Evolutionary conservation across 192 early-diverging fungal species (phyloP).

Genomic region (Backusella sp.): DNA sequence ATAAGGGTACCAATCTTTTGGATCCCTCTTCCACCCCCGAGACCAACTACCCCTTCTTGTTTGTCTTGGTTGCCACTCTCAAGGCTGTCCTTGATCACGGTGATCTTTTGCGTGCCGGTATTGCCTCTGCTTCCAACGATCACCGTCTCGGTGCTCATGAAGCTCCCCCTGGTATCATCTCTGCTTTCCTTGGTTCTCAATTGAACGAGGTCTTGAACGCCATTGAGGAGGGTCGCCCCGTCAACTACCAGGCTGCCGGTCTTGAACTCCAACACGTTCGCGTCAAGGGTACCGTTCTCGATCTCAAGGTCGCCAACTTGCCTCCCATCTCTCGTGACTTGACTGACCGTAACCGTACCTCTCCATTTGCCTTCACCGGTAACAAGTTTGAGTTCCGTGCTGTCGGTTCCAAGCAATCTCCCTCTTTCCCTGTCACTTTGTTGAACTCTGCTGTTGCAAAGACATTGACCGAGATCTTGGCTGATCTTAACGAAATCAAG

Average conservation of each 20-base stretch:
- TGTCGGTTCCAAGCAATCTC: constrained; percentile 97
- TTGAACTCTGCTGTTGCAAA: constrained; percentile 91
- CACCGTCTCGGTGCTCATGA: constrained; percentile 98
- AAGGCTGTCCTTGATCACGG: constrained; percentile 91
- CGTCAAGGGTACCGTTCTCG: constrained; percentile 93
- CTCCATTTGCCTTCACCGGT: constrained; percentile 98
- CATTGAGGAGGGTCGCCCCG: constrained; percentile 83
- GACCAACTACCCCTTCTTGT: constrained; percentile 96
- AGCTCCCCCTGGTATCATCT: constrained; percentile 97
- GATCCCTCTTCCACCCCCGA: constrained; percentile 93
- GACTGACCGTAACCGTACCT: constrained; percentile 99
- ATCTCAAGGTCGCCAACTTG: constrained; percentile 92
- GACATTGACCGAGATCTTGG: constrained; percentile 73
- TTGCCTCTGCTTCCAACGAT: constrained; percentile 95
- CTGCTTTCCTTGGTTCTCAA: constrained; percentile 97
- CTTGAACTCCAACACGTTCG: constrained; percentile 83
- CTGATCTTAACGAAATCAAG: constrained; percentile 74
- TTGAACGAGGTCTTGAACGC: constrained; percentile 93
- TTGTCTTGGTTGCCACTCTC: constrained; percentile 89
- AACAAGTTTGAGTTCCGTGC: constrained; percentile 99
- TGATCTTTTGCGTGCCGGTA: constrained; percentile 85
- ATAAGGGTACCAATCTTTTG: constrained; percentile 93
- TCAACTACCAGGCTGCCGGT: constrained; percentile 80
- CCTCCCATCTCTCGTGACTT: constrained; percentile 92
- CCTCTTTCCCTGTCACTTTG: constrained; percentile 92